These are phyloP conservation scores for Trichophyton equinum DNA, from an alignment of 2,329 filamentous ascomycete genomes.

Conservation along the genomic window DNA sequence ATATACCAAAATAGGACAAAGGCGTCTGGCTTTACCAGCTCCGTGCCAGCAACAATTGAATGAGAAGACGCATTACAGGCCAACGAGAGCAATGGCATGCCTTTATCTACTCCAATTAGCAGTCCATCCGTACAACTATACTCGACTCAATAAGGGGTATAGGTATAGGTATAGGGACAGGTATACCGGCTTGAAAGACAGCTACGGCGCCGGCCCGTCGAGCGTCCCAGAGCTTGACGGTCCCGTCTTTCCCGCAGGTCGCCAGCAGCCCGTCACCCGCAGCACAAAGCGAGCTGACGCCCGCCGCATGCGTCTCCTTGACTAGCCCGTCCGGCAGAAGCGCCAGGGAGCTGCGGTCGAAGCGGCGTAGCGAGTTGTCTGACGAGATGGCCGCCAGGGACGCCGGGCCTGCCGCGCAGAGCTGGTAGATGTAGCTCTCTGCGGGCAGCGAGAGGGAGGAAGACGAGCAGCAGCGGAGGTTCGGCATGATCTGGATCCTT, in stretches of 20 bases:
- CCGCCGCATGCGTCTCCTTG: conserved; percentile 16
- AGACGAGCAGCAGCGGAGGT: conserved; percentile 9
- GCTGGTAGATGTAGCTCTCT: conserved; percentile 33
- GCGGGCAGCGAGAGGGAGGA: conserved; percentile 29
- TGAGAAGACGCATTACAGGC: conserved; percentile 36
- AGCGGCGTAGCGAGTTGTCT: conserved; percentile 33
- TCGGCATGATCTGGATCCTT: neutral
- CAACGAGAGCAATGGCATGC: conserved; percentile 42
- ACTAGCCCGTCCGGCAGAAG: conserved; percentile 16
- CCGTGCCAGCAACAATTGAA: conserved; percentile 44
- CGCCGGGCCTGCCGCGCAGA: conserved; percentile 21
- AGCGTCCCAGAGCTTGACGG: conserved; percentile 32
- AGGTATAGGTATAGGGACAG: neutral
- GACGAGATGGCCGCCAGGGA: conserved; percentile 34
- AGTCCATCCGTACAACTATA: neutral
- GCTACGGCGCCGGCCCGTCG: conserved; percentile 22
- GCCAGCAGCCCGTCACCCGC: conserved; percentile 13
- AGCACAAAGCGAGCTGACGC: conserved; percentile 26
- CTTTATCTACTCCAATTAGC: conserved; percentile 28
- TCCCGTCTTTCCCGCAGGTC: conserved; percentile 27
- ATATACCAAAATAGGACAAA: conserved; percentile 34
- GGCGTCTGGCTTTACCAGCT: conserved; percentile 36
- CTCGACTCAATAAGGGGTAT: neutral
- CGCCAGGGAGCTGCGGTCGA: conserved; percentile 26
- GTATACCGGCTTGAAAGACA: conserved; percentile 26